Evolutionary conservation across 257 asterid genomes (phyloP), one percentile per base, ranked within the genome.

Genomic region (Solanum pennellii): DNA sequence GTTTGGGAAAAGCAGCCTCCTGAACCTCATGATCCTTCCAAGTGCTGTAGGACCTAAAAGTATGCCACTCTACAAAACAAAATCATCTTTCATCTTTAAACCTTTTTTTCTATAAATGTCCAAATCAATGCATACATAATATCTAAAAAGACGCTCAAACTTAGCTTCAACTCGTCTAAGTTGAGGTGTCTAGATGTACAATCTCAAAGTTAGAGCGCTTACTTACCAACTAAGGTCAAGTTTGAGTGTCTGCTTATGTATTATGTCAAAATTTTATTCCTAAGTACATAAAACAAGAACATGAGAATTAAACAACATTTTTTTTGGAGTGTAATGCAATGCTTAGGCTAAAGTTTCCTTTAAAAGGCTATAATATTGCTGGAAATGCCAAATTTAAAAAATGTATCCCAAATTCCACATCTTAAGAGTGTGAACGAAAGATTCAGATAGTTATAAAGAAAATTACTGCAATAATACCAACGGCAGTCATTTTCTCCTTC

Each of bases 1-100:
- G 71, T 84, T 91, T 25, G 99, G 99, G 91, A 95, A 97, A 13
- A 93, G 3, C 25, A 88, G 25, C 88, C 87, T 89, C 68, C 90
- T 89, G 88, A 83, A 92, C 44, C 35, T 5, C 5, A 80, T 3
- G 15, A 91, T 85, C 85, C 92, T 91, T 47, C 99, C 99, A 12
- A 96, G 88, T 21, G 49, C 91, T 11, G 98, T 91, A 10, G 99
- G 99, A 35, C 99, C 98, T 80, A 95, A 73, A 56, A 97, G 80
- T 89, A 97, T 88, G 56, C 99, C 99, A 9, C 96, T 92, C 99
- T 97, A 86, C 89, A 89, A 27, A 35, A 42, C 5, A 35, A 88
- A 59, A 44, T 44, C 71, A 60, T 39, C 44, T 4, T 56, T 37
- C 23, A 60, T 52, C 74, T 23, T 83, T 56, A 37, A 37, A 35